These are phyloP conservation scores for Termitomyces sp. DNA, from an alignment of 768 basidiomycete genomes.

Conservation along the genomic window DNA sequence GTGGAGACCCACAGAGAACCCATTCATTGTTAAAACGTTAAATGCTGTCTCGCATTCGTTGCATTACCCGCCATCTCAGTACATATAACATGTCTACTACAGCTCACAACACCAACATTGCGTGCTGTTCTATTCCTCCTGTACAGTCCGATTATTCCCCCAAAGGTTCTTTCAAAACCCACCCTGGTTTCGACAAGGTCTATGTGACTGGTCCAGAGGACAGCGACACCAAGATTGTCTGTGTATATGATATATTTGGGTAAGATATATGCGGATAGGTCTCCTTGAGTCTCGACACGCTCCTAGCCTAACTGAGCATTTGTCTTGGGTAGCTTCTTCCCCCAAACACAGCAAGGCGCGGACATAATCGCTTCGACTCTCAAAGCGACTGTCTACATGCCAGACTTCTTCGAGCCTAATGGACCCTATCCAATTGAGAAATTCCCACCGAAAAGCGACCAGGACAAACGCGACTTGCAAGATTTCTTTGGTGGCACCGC, in stretches of 20 bases:
- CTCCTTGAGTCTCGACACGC: not conserved
- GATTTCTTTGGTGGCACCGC: constrained; percentile 57
- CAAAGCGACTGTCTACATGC: constrained; percentile 58
- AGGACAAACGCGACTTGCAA: constrained; percentile 49
- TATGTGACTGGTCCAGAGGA: constrained; percentile 47
- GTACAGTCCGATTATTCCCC: constrained; percentile 50
- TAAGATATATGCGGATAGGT: constrained; percentile 17
- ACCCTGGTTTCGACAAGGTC: constrained; percentile 47
- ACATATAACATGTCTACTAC: constrained; percentile 31
- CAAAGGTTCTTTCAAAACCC: constrained; percentile 44
- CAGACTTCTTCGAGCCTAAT: constrained; percentile 60
- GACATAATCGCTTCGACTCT: constrained; percentile 56
- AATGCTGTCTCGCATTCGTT: constrained; percentile 32
- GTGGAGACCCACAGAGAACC: too few relatives aligned
- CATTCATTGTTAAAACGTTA: too few relatives aligned
- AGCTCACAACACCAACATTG: constrained; percentile 36
- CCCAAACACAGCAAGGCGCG: constrained; percentile 63
- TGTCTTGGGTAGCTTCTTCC: constrained; percentile 42
- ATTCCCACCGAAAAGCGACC: constrained; percentile 52
- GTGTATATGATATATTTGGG: constrained; percentile 66
- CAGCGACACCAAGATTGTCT: constrained; percentile 50
- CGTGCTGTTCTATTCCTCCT: constrained; percentile 55
- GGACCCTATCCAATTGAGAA: constrained; percentile 43
- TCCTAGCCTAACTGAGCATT: not conserved
- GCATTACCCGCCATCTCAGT: constrained; percentile 35